These are phyloP conservation scores for Fusarium xylarioides DNA, from an alignment of 2,329 filamentous ascomycete genomes.

Conservation along the genomic window DNA sequence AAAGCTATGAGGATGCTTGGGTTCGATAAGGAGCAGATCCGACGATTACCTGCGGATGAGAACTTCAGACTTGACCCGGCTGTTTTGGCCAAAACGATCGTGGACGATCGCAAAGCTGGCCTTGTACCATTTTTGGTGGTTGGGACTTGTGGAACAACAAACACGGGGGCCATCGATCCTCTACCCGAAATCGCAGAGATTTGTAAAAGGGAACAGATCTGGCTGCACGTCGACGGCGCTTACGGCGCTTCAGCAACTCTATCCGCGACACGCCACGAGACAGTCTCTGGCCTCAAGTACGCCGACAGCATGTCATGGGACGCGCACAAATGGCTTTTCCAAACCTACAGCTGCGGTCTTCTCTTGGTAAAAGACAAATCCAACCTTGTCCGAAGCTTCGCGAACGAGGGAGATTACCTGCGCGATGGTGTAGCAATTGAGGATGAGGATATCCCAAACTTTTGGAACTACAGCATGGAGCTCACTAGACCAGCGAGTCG, in stretches of 20 bases:
- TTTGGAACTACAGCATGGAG: constrained; percentile 42
- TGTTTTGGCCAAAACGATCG: neutral
- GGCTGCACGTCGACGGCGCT: constrained; percentile 40
- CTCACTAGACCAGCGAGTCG: constrained; percentile 33
- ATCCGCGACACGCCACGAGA: constrained; percentile 18
- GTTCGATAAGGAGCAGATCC: neutral
- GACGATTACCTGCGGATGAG: neutral
- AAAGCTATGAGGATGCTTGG: constrained; percentile 15
- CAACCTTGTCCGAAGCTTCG: constrained; percentile 35
- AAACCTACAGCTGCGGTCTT: constrained; percentile 39
- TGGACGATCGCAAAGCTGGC: neutral
- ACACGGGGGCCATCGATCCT: constrained; percentile 20
- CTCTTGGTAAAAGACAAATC: constrained; percentile 32
- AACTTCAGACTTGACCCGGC: neutral
- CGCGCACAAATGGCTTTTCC: constrained; percentile 43
- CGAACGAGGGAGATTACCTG: constrained; percentile 39
- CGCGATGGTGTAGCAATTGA: constrained; percentile 36
- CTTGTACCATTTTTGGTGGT: constrained; percentile 17
- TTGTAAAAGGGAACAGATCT: constrained; percentile 20
- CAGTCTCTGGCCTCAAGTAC: constrained; percentile 14
- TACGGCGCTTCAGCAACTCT: constrained; percentile 37
- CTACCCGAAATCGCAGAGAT: neutral
- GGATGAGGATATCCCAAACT: constrained; percentile 39
- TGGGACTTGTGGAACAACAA: constrained; percentile 27
- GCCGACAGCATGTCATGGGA: constrained; percentile 43